Evolutionary conservation across 768 basidiomycete species (phyloP).

Genomic region (Rhizopogon vesiculosus): DNA sequence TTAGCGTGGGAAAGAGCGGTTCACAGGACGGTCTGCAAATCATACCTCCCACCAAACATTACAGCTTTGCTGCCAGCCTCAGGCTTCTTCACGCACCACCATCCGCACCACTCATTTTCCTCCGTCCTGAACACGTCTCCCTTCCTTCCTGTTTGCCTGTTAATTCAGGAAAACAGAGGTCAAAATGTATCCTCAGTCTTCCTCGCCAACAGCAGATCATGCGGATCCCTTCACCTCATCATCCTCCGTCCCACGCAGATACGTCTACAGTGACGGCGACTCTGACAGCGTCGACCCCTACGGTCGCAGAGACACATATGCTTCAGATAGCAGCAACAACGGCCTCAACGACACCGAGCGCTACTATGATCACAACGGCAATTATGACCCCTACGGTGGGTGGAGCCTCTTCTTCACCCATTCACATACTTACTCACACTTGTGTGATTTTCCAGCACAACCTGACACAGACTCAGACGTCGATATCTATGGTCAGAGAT

Average conservation of each 20-base stretch:
- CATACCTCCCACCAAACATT: background rate
- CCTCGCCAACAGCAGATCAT: slow-evolving; percentile 57
- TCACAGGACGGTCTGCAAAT: slow-evolving; percentile 6
- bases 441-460: slow-evolving; percentile 42
- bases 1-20: slow-evolving; percentile 23
- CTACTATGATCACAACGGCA: slow-evolving; percentile 61
- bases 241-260: slow-evolving; percentile 33
- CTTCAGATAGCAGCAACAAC: slow-evolving; percentile 66
- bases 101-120: slow-evolving; percentile 4
- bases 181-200: slow-evolving; percentile 47
- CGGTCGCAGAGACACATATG: slow-evolving; percentile 61
- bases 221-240: slow-evolving; percentile 60
- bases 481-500: slow-evolving; percentile 66
- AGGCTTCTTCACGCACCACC: background rate
- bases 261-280: slow-evolving; percentile 70
- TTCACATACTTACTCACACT: slow-evolving; percentile 6
- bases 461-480: slow-evolving; percentile 85
- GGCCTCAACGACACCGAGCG: slow-evolving; percentile 40
- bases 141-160: slow-evolving; percentile 9
- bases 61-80: background rate
- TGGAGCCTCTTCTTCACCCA: background rate
- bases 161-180: slow-evolving; percentile 9
- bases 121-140: slow-evolving; percentile 13
- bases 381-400: slow-evolving; percentile 64
- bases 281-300: slow-evolving; percentile 63